Evolutionary conservation across 169 alveolate species (phyloP).

Genomic region (Plasmodium malariae): DNA sequence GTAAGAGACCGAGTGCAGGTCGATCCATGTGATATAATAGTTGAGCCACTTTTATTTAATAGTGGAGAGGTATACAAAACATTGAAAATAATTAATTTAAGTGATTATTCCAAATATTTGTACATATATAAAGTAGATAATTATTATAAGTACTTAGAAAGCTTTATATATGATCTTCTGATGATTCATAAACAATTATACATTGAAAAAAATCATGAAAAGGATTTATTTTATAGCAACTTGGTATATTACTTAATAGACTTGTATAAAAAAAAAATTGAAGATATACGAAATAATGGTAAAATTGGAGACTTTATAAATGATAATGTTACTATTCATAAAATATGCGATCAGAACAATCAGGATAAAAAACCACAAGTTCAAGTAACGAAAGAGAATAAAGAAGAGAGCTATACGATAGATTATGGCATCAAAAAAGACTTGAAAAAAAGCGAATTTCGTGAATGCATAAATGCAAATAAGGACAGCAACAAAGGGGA

Average conservation of each 20-base stretch:
- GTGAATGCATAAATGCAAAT: no score
- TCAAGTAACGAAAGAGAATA: not conserved
- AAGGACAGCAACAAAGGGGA: no score
- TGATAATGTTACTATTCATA: not conserved
- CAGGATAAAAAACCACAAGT: not conserved
- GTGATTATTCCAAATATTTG: conserved; percentile 42
- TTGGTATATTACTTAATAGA: conserved; percentile 41
- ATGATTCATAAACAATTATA: conserved; percentile 50
- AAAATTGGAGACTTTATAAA: not conserved
- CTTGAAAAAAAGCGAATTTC: not conserved
- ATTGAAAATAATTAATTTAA: conserved; percentile 26
- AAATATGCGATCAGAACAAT: not conserved
- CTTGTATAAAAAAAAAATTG: conserved; percentile 36
- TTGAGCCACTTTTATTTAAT: conserved; percentile 35
- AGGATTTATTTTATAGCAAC: conserved; percentile 41
- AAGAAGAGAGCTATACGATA: not conserved
- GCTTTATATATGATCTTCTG: conserved; percentile 48
- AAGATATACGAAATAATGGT: conserved; percentile 5
- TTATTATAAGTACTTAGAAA: conserved; percentile 59
- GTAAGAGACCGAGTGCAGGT: conserved; percentile 20
- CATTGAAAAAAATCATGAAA: conserved; percentile 49
- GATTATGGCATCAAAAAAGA: not conserved
- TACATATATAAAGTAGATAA: conserved; percentile 39
- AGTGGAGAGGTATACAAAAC: conserved; percentile 48
- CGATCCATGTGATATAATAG: conserved; percentile 27